Conservation (phyloP, 495 filamentous ascomycete genomes). For the Daldinia decipiens region DNA sequence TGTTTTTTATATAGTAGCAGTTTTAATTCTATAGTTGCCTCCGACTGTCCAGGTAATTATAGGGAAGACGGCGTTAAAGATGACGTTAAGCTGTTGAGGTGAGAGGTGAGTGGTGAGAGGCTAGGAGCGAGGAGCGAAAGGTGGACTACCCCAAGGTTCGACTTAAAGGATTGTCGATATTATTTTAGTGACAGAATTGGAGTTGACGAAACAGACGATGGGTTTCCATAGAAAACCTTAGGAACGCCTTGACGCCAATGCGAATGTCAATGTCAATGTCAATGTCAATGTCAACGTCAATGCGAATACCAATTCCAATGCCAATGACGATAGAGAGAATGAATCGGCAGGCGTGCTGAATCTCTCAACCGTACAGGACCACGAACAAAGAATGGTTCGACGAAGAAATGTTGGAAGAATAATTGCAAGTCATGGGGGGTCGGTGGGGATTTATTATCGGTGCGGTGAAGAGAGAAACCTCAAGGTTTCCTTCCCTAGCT, state of each 20-base stretch:
- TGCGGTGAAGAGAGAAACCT: slow-evolving; percentile 26
- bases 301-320: slow-evolving; percentile 3
- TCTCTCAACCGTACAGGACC: slow-evolving; percentile 1
- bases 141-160: not conserved
- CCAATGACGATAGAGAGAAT: slow-evolving; percentile 6
- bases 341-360: slow-evolving; percentile 16
- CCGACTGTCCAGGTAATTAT: not conserved
- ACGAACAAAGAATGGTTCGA: slow-evolving; percentile 10
- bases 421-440: slow-evolving; percentile 2
- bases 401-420: slow-evolving; percentile 20
- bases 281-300: not conserved
- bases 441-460: slow-evolving; percentile 37
- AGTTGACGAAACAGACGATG: not conserved
- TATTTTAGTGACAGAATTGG: not conserved
- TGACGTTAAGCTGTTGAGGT: not conserved
- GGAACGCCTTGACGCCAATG: not conserved
- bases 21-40: not conserved
- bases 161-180: not conserved
- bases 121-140: not conserved
- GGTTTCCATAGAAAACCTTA: not conserved
- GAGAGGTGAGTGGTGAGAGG: not conserved
- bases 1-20: not conserved
- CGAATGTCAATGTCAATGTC: not conserved
- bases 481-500: slow-evolving; percentile 11
- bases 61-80: not conserved